Percentiles rank a stretch among this genome's conserved stretches.
Evolutionary conservation across 169 alveolate species (phyloP).

Genomic region (Cryptosporidium viatorum): DNA sequence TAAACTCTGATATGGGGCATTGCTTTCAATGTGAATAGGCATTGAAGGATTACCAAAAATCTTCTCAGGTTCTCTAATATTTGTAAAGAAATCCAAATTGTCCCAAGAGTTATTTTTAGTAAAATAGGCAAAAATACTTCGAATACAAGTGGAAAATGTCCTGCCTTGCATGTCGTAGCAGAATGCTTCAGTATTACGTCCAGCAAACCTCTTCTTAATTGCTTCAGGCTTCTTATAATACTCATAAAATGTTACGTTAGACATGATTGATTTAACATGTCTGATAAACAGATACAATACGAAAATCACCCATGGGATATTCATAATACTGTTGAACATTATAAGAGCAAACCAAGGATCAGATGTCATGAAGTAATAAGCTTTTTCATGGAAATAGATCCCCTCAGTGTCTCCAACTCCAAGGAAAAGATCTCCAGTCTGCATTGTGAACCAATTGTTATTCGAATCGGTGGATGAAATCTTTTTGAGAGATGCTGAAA

Average conservation of each 20-base stretch:
- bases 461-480: conserved; percentile 20
- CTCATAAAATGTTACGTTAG: conserved; percentile 91
- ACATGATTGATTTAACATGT: conserved; percentile 84
- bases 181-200: conserved; percentile 50
- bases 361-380: conserved; percentile 49
- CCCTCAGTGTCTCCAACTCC: conserved; percentile 61
- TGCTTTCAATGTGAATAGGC: conserved; percentile 33
- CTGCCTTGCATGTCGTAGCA: conserved; percentile 67
- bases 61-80: conserved; percentile 47
- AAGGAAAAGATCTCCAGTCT: conserved; percentile 37
- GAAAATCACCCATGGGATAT: conserved; percentile 83
- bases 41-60: conserved; percentile 1
- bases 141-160: conserved; percentile 33
- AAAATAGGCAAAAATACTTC: conserved; percentile 56
- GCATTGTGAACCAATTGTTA: conserved; percentile 53
- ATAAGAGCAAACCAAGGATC: conserved; percentile 72
- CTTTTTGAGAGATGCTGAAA: conserved; percentile 53
- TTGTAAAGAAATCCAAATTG: conserved; percentile 47
- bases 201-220: conserved; percentile 57
- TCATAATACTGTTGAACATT: conserved; percentile 56
- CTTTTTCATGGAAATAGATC: conserved; percentile 34
- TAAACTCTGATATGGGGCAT: conserved; percentile 54
- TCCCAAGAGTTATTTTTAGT: conserved; percentile 65
- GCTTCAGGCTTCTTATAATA: conserved; percentile 83
- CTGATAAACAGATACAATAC: conserved; percentile 84